Base-by-base conservation (phyloP, 495 filamentous ascomycete genomes). In the Penicillium waksmanii region DNA sequence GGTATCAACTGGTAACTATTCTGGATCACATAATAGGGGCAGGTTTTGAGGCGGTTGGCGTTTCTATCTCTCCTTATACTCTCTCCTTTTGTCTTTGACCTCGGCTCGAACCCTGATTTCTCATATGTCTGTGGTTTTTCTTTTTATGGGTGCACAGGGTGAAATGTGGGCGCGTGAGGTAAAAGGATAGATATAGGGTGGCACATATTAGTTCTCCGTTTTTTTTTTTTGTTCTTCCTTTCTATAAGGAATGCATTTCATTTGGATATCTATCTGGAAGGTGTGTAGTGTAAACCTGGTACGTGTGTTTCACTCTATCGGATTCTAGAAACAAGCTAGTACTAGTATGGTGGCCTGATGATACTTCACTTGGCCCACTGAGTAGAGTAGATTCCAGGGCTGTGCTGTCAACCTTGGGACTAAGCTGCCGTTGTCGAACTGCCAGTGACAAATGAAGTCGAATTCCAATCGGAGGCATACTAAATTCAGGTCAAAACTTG, bases 391-490 rank as follows among this genome's bases (percentile, higher is more conserved):
- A 9, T 9, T 2, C 27, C 27, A 9, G 3, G 27, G 27, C 27
- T 31, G 8, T 31, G 6, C 8, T 31, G 5, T 5, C 6, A 27
- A 27, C 6, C 12, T 38, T 36, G 1, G 36, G 10, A 13, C 33
- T 42, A 56, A 18, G 38, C 44, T 7, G 25, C 31, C 1, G 46
- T 12, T 13, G 31, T 35, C 27, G 40, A 15, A 44, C 51, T 42
- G 23, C 23, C 23, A 23, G 23, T 23, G 4, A 61, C 53, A 34
- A 61, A 61, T 2, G 51, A 21, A 15, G 61, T 64, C 8, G 50
- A 27, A 47, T 62, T 64, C 66, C 66, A 69, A 47, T 69, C 63
- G 1, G 56, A 60, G 10, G 58, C 63, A 56, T 62, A 60, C 66
- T 66, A 46, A 17, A 25, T 31, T 47, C 38, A 36, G 19, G 17